Conservation (phyloP, 2,329 filamentous ascomycete genomes). For the Escovopsis weberi region DNA sequence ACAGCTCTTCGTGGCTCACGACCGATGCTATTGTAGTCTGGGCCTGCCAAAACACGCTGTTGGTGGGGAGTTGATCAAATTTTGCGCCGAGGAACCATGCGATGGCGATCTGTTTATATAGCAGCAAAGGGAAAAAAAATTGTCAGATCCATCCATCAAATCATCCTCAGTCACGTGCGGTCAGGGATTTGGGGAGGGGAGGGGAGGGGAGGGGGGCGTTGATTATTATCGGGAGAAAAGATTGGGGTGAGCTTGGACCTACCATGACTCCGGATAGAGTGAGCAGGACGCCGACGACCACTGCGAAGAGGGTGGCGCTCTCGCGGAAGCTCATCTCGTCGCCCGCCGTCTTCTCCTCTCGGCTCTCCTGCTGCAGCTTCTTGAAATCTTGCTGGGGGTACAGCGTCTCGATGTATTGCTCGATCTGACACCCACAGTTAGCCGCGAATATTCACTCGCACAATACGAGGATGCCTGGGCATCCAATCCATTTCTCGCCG, state of each 20-base stretch:
- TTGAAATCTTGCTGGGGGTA: conserved; percentile 75
- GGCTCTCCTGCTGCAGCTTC: conserved; percentile 28
- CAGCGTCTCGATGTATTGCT: conserved; percentile 88
- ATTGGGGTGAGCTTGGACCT: conserved; percentile 19
- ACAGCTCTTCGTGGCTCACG: conserved; percentile 23
- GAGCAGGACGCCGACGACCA: conserved; percentile 53
- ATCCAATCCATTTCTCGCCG: not conserved
- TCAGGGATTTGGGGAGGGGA: no score
- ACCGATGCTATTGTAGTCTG: conserved; percentile 11
- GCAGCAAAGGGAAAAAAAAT: not conserved
- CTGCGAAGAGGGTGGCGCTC: conserved; percentile 48
- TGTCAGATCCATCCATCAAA: not conserved
- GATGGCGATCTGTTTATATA: conserved; percentile 46
- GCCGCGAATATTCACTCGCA: no score
- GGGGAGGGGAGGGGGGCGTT: no score
- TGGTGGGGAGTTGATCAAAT: conserved; percentile 41
- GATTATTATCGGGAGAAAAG: not conserved
- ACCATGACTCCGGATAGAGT: conserved; percentile 71
- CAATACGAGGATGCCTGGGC: no score
- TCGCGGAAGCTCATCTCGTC: conserved; percentile 39
- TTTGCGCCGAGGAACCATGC: conserved; percentile 72
- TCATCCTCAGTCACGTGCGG: no score
- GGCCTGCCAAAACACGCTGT: conserved; percentile 3
- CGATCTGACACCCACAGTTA: conserved; percentile 43
- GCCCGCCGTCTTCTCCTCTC: conserved; percentile 22